Evolutionary conservation across 2,329 filamentous ascomycete species (phyloP).

Genomic region (Setomelanomma holmii): DNA sequence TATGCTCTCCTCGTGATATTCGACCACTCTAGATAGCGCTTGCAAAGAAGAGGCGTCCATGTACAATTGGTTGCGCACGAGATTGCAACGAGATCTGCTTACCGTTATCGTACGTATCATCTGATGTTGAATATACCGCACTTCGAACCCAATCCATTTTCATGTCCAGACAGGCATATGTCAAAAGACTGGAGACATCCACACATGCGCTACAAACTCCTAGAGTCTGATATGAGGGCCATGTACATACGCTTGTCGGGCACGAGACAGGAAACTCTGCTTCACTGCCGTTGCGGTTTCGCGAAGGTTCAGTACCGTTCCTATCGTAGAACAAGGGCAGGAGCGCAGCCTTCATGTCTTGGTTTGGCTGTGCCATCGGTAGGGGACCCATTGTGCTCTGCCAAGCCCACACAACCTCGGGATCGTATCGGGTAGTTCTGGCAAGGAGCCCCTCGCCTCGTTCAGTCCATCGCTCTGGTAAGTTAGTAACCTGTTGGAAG

Average conservation of each 20-base stretch:
- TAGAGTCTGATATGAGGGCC: constrained; percentile 26
- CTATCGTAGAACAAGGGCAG: constrained; percentile 22
- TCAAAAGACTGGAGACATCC: constrained; percentile 22
- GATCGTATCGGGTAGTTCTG: constrained; percentile 10
- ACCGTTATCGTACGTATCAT: constrained; percentile 9
- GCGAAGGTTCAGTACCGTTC: constrained; percentile 22
- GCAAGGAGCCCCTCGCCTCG: constrained; percentile 22
- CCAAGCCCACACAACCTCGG: background rate
- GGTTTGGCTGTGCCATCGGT: background rate
- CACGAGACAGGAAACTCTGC: constrained; percentile 33
- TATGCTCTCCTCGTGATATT: background rate
- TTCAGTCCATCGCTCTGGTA: constrained; percentile 11
- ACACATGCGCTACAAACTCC: constrained; percentile 32
- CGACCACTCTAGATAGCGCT: too few relatives aligned
- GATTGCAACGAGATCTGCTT: background rate
- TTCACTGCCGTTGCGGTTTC: constrained; percentile 21
- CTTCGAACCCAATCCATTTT: constrained; percentile 25
- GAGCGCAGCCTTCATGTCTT: background rate
- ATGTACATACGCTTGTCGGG: constrained; percentile 33
- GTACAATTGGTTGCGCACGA: too few relatives aligned
- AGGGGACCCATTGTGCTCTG: background rate
- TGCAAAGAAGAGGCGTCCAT: too few relatives aligned
- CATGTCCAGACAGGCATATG: constrained; percentile 19
- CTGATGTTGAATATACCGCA: constrained; percentile 2
- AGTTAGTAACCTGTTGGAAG: constrained; percentile 37